phyloP scores from a whole-genome alignment of 1,284 basidiomycete genomes.

The Neonothopanus nambi region DNA sequence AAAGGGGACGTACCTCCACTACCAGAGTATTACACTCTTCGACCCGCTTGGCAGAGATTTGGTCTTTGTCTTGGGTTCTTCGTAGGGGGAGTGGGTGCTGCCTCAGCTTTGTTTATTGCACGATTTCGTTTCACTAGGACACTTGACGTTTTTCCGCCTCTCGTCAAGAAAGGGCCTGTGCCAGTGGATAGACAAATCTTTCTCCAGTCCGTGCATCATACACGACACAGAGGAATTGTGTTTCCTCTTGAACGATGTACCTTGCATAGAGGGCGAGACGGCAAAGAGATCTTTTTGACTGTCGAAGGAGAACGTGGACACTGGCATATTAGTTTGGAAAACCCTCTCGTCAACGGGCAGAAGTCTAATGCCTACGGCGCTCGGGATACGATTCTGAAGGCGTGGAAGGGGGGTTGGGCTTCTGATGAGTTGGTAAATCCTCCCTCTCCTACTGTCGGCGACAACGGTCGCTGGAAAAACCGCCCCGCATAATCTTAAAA shows the following conservation, averaged over 20 bases:
- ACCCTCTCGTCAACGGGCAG: conserved; percentile 35
- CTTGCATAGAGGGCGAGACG: conserved; percentile 34
- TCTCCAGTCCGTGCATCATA: conserved; percentile 40
- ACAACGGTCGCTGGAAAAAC: conserved; percentile 27
- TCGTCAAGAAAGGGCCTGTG: background rate
- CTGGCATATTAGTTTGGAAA: conserved; percentile 39
- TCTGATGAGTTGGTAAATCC: conserved; percentile 14
- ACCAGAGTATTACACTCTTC: conserved; percentile 26
- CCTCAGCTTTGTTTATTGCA: conserved; percentile 32
- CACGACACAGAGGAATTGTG: conserved; percentile 31
- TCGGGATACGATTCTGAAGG: conserved; percentile 24
- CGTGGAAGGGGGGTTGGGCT: conserved; percentile 27
- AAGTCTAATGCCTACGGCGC: conserved; percentile 19
- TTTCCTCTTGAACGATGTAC: conserved; percentile 34
- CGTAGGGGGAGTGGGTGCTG: conserved; percentile 33
- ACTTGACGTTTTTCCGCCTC: conserved; percentile 33
- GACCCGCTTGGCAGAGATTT: conserved; percentile 39
- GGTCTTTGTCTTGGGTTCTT: conserved; percentile 33
- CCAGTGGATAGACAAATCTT: conserved; percentile 31
- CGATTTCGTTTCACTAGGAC: conserved; percentile 38
- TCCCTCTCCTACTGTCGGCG: conserved; percentile 13
- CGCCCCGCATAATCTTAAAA: background rate
- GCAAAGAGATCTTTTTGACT: conserved; percentile 38
- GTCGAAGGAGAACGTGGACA: conserved; percentile 38
- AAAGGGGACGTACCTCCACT: conserved; percentile 12